These are phyloP conservation scores for Sordaria brevicollis DNA, from an alignment of 495 filamentous ascomycete species.

Conservation along the genomic window DNA sequence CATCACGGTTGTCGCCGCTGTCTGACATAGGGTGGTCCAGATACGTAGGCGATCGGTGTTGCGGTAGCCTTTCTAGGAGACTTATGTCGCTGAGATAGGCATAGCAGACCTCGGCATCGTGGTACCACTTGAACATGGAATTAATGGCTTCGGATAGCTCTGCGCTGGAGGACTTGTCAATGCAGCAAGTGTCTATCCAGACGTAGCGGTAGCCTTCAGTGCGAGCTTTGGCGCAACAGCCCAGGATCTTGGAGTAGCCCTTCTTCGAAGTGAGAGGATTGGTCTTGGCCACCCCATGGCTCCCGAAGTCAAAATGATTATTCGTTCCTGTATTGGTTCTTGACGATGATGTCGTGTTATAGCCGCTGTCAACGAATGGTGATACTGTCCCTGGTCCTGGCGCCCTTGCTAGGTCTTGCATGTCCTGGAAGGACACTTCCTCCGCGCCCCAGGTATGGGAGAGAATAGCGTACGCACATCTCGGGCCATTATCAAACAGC, in stretches of 20 bases:
- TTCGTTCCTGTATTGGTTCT: not conserved
- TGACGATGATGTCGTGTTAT: not conserved
- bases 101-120: slow-evolving; percentile 19
- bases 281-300: not conserved
- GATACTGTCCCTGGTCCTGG: not conserved
- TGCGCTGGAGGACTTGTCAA: slow-evolving; percentile 23
- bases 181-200: slow-evolving; percentile 35
- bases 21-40: slow-evolving; percentile 13
- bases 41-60: not conserved
- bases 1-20: not conserved
- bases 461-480: slow-evolving; percentile 19
- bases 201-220: slow-evolving; percentile 17
- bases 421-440: slow-evolving; percentile 18
- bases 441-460: slow-evolving; percentile 20
- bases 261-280: not conserved
- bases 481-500: slow-evolving; percentile 7
- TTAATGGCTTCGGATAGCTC: slow-evolving; percentile 21
- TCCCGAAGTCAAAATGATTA: not conserved
- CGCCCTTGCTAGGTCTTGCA: not conserved
- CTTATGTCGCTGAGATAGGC: slow-evolving; percentile 21
- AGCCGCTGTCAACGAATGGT: not conserved
- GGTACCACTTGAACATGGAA: slow-evolving; percentile 18
- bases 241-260: slow-evolving; percentile 8
- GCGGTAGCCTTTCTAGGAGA: not conserved
- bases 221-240: not conserved